Conservation (phyloP, 2,329 filamentous ascomycete genomes). For the Pseudopyricularia cyperi region DNA sequence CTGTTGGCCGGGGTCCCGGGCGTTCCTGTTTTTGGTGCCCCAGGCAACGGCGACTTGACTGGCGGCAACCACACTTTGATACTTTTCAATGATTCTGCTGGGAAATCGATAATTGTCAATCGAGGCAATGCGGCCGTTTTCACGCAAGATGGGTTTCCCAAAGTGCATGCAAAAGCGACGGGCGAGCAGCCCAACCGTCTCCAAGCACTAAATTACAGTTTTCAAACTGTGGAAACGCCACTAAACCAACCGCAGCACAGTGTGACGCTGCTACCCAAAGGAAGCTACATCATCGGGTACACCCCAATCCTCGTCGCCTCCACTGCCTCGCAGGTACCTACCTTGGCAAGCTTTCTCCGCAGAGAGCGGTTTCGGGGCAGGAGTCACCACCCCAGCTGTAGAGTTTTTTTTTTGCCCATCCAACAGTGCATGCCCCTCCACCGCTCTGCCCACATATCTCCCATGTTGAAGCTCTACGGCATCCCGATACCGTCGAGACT, state of each 20-base stretch:
- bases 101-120: too few species aligned
- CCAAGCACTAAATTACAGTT: too few species aligned
- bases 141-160: background rate
- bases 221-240: too few species aligned
- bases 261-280: too few species aligned
- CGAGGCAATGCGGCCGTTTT: background rate
- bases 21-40: too few species aligned
- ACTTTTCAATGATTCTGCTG: background rate
- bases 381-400: background rate
- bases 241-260: too few species aligned
- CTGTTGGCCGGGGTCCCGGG: too few species aligned
- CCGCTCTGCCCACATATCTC: background rate
- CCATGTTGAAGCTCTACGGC: background rate
- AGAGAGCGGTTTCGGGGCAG: background rate
- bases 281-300: too few species aligned
- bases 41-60: background rate
- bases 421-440: background rate
- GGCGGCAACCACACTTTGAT: background rate
- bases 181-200: too few species aligned
- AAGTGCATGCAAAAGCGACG: background rate
- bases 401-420: background rate
- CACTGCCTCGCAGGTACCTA: background rate
- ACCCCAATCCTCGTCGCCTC: too few species aligned
- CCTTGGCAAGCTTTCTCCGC: background rate
- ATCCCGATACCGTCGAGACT: background rate